Base-by-base conservation (phyloP, 495 filamentous ascomycete species). In the Articulospora tetracladia region DNA sequence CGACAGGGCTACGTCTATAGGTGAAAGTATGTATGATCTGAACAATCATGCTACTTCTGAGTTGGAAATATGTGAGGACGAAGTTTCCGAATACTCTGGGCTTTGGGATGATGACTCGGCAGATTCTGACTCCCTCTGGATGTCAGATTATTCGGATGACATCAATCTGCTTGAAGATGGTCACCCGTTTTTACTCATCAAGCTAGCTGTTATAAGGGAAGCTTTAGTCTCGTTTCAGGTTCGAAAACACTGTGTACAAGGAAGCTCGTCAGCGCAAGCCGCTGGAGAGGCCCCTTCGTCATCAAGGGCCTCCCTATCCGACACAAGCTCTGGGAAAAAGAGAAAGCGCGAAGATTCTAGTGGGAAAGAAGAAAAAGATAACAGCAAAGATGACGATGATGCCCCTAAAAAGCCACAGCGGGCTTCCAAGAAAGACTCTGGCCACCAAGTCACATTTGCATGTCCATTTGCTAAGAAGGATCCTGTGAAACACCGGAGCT, bases 401-500 rank as follows among this genome's bases (percentile, higher is more conserved):
- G 53, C n/a, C 28, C 53, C 30, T 7, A 34, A 55, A 55, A 55
- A 55, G 20, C 27, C 30, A 13, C 32, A 13, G 3, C 53, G 53
- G 25, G 11, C 32, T 23, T 55, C 30, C 3, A 39, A 39, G 27
- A 55, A 36, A 28, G 28, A 13, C 27, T 15, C 27, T 24, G 53
- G 53, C 23, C 26, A 56, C 47, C 53, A 56, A 56, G 6, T 46
- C 27, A 44, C 53, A 20, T 56, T 56, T 25, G 53, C 53, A 7
- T 56, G 53, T 56, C 53, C 53, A 25, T 56, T 56, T 46, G 53
- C 53, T 24, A 56, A 56, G n/a, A 56, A 46, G 23, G 22, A 56
- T 46, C 53, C 53, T 23, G 22, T 56, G 2, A 46, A 56, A 39
- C 47, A 56, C 19, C 30, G 53, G n/a, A n/a, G n/a, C n/a, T n/a